phyloP scores from a whole-genome alignment of 1,139 yeast genomes.

The Nadsonia commutata region DNA sequence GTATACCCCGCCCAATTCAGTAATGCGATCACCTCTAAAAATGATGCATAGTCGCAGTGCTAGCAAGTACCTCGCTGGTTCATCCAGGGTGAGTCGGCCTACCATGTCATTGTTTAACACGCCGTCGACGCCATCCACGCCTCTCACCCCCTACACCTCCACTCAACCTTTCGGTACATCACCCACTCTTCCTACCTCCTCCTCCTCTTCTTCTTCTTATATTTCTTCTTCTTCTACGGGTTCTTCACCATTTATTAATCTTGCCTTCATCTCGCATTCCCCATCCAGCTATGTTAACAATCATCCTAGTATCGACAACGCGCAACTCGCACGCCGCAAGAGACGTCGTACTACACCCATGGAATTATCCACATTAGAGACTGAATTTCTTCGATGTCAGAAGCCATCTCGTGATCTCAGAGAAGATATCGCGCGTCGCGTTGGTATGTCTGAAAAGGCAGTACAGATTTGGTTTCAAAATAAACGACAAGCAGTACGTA shows the following conservation, averaged over 20 bases:
- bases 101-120: too few relatives aligned
- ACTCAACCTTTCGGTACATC: too few relatives aligned
- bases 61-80: too few relatives aligned
- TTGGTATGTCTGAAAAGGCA: conserved; percentile 91
- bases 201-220: background rate
- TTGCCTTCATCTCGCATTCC: conserved; percentile 29
- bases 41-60: too few relatives aligned
- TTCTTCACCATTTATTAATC: conserved; percentile 57
- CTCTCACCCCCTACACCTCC: too few relatives aligned
- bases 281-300: conserved; percentile 73
- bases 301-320: conserved; percentile 79
- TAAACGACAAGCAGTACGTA: conserved; percentile 67
- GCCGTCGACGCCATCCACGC: too few relatives aligned
- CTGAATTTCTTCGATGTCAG: conserved; percentile 58
- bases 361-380: conserved; percentile 66
- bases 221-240: background rate
- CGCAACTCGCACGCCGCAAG: conserved; percentile 80
- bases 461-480: conserved; percentile 98
- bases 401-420: conserved; percentile 75
- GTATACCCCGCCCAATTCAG: too few relatives aligned
- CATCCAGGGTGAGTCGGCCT: too few relatives aligned
- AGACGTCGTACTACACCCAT: conserved; percentile 89
- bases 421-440: conserved; percentile 61
- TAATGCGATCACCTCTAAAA: too few relatives aligned
- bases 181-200: too few relatives aligned